Evolutionary conservation across 192 early-diverging fungal genomes (phyloP).

Genomic region (Coemansia sp.): DNA sequence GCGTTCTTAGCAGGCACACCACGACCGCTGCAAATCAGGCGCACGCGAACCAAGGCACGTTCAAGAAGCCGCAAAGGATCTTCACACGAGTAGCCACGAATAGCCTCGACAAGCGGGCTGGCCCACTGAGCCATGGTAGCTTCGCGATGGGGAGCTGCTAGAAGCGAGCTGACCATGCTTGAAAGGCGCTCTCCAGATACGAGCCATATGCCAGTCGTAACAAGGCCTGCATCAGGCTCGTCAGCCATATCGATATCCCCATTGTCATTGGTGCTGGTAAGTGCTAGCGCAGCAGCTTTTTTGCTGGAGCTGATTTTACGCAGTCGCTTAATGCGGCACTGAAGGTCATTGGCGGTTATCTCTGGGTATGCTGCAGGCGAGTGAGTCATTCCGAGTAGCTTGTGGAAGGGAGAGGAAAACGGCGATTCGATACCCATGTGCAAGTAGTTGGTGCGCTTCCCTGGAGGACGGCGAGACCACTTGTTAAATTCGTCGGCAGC

Average conservation of each 20-base stretch:
- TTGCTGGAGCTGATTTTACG: constrained; percentile 18
- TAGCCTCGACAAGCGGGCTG: constrained; percentile 16
- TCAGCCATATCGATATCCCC: neutral
- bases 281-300: neutral
- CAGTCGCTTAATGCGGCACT: constrained; percentile 41
- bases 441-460: constrained; percentile 79
- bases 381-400: constrained; percentile 28
- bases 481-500: constrained; percentile 45
- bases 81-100: neutral
- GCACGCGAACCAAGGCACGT: constrained; percentile 42
- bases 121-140: constrained; percentile 28
- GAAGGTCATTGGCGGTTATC: constrained; percentile 18
- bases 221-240: neutral
- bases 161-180: constrained; percentile 6
- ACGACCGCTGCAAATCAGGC: constrained; percentile 36
- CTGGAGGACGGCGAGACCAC: constrained; percentile 70
- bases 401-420: constrained; percentile 68
- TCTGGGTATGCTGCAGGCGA: constrained; percentile 19
- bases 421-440: constrained; percentile 66
- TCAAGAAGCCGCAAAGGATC: constrained; percentile 6
- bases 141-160: neutral
- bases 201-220: constrained; percentile 30
- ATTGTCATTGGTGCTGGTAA: neutral
- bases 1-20: constrained; percentile 38
- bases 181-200: constrained; percentile 27